Evolutionary conservation across 345 rosid genomes (phyloP), one percentile per base, ranked within the genome.

Genomic region (Camelina hispida): DNA sequence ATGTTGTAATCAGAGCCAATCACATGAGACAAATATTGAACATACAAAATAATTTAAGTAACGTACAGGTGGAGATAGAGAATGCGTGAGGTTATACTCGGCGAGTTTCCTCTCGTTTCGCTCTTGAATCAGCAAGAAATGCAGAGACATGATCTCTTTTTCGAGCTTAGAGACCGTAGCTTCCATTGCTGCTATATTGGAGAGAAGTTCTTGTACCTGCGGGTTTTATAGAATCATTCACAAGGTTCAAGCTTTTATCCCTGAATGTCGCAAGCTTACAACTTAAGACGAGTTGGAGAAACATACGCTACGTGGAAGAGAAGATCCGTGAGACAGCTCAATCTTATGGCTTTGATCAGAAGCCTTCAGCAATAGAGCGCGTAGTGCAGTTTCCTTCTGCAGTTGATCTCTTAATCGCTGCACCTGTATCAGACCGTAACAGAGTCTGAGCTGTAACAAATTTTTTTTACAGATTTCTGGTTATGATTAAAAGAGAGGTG

Each of bases 81-180:
- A 81, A 66, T 84, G 89, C 72, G 83, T 82, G 64, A 85, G 65
- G 68, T 66, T 88, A 72, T 89, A 91, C 76, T 91, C 97, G 13
- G 89, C 87, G 55, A 93, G 92, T 83, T 89, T 85, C 25, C 93
- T 77, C 77, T 93, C 97, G 74, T 91, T 91, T 82, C 92, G 89
- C 72, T 91, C 98, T 85, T 89, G 98, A 87, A 90, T 91, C 69
- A 93, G 85, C 75, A 89, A 91, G 88, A 87, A 93, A 82, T 91
- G 92, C 69, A 93, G 80, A 65, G 93, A 83, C 76, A 91, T 82
- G 79, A 85, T 87, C 83, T 91, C 93, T 74, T 82, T 75, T 73
- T 93, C 97, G 14, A 91, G 97, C 72, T 84, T 83, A 74, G 85
- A 77, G 51, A 93, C 83, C 3, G 88, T 81, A 53, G 78, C 85